Evolutionary conservation across 1,284 basidiomycete species (phyloP), one percentile per base, ranked within the genome.

Genomic region (Pterulicium gracile): DNA sequence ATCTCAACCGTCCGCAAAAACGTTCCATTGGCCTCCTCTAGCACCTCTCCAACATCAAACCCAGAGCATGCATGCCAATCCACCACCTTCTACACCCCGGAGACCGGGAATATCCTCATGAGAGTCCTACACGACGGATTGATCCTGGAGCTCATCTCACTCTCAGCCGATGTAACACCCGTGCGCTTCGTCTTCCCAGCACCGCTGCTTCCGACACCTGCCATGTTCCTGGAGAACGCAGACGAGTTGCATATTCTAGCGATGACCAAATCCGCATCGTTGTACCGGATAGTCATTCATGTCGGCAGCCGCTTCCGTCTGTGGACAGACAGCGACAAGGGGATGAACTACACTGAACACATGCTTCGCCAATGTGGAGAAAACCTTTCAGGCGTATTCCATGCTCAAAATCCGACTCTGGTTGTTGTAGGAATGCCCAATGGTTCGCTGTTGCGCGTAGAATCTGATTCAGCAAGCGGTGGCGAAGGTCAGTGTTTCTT

Each of bases 151-250:
- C 76, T 94, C 27, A 60, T 82, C 23, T 82, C 86, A 2, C 67
- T 92, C 39, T 77, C 82, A 1, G 72, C 71, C 3, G 68, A 77
- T 51, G 63, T 78, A 2, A 65, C 73, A 36, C 78, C 82, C 10
- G 68, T 91, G 49, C 79, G 88, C 45, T 79, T 93, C 56, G 69
- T 85, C 51, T 88, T 92, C 54, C 86, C 89, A 20, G 77, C 82
- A 15, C 59, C 72, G n/a, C 64, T 93, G 32, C 61, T 87, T 4
- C 71, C 83, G 17, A 67, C 71, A 32, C 87, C 88, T 3, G 72
- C 77, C 22, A 61, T 91, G 46, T 70, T 85, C 50, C 58, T 81
- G 13, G 80, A 72, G 57, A 67, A 75, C 35, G 66, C 72, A 3
- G 65, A 73, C 5, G 74, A 81, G 54, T 63, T 94, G 4, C 84